phyloP scores from a whole-genome alignment of 78 protist genomes.

The Tieghemostelium lacteum region DNA sequence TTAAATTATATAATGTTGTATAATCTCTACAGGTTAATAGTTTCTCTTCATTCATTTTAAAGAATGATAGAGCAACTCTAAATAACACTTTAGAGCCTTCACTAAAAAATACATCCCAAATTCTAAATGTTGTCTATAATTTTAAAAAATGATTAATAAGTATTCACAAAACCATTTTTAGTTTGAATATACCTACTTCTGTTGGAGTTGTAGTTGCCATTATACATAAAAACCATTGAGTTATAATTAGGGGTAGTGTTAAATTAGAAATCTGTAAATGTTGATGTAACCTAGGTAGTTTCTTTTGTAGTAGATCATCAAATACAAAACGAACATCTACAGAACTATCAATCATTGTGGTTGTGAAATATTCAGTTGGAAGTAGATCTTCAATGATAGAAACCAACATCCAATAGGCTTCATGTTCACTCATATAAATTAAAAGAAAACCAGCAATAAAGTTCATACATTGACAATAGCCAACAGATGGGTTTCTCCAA shows the following conservation, averaged over 20 bases:
- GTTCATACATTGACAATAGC: constrained; percentile 95
- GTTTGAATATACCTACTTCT: background rate
- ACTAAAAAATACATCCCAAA: constrained; percentile 87
- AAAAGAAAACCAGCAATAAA: constrained; percentile 87
- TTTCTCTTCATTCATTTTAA: constrained; percentile 71
- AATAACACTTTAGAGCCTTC: constrained; percentile 86
- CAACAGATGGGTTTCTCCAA: constrained; percentile 88
- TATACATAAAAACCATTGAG: constrained; percentile 85
- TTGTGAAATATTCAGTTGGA: constrained; percentile 81
- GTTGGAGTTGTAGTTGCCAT: constrained; percentile 81
- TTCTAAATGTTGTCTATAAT: constrained; percentile 64
- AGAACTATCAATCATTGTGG: constrained; percentile 74
- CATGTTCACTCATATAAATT: constrained; percentile 88
- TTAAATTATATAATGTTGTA: constrained; percentile 54
- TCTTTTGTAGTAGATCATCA: constrained; percentile 58
- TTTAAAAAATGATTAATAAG: background rate
- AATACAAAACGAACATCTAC: constrained; percentile 84
- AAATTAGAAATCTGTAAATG: constrained; percentile 35
- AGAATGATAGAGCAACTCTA: constrained; percentile 76
- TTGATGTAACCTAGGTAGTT: constrained; percentile 40
- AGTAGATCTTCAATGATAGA: constrained; percentile 83
- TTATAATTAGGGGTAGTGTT: constrained; percentile 51
- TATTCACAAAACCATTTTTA: too few species aligned
- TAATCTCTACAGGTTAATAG: constrained; percentile 63
- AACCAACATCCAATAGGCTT: constrained; percentile 90